phyloP scores from a whole-genome alignment of 306 rosid genomes.

The Dalbergia cochinchinensis region DNA sequence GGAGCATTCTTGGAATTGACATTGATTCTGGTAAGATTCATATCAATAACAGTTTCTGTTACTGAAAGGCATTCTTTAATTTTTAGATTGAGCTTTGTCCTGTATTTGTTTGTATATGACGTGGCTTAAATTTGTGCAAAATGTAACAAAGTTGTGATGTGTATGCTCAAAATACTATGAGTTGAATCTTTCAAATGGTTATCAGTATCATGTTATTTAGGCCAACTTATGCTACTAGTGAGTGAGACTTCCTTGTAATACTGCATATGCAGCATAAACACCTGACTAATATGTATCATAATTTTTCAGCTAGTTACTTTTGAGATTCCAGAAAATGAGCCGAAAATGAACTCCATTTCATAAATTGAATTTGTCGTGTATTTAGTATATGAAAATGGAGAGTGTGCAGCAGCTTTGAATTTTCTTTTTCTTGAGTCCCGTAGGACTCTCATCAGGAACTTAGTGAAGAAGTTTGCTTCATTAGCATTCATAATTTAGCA shows the following conservation, averaged over 20 bases:
- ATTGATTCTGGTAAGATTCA: conserved; percentile 82
- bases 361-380: neutral
- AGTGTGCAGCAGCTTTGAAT: conserved; percentile 1
- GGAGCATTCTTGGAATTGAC: conserved; percentile 86
- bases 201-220: conserved; percentile 5
- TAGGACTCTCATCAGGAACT: conserved; percentile 18
- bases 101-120: conserved; percentile 1
- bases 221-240: conserved; percentile 14
- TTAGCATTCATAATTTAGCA: conserved; percentile 16
- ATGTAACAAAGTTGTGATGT: conserved; percentile 1
- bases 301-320: conserved; percentile 10
- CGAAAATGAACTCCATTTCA: neutral
- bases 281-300: conserved; percentile 3
- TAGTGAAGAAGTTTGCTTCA: conserved; percentile 18
- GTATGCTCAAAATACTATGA: conserved; percentile 3
- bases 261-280: neutral
- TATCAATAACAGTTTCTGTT: conserved; percentile 20
- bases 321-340: conserved; percentile 4
- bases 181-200: conserved; percentile 20
- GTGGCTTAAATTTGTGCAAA: neutral
- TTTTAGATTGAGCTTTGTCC: conserved; percentile 15
- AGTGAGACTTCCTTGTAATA: neutral
- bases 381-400: neutral
- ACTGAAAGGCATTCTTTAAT: conserved; percentile 3
- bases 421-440: conserved; percentile 12